Conservation (phyloP, 495 filamentous ascomycete species). For the Neurospora sp. region DNA sequence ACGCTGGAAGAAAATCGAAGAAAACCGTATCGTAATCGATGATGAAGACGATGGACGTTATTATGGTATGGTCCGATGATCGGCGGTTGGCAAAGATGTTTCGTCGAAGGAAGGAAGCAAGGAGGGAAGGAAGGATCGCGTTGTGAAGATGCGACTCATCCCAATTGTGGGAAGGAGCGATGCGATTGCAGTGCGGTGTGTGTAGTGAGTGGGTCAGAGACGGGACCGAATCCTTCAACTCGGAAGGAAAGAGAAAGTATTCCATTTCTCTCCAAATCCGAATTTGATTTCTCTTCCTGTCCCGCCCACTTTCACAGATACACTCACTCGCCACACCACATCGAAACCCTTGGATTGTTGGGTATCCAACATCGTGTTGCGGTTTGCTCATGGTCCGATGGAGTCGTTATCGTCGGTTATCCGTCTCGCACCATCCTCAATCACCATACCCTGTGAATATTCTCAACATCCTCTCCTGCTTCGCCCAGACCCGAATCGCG, state of each 20-base stretch:
- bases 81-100: background rate
- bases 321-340: background rate
- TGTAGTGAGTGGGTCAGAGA: background rate
- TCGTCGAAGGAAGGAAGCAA: background rate
- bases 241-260: background rate
- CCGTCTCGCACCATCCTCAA: background rate
- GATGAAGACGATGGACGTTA: background rate
- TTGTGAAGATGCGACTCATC: background rate
- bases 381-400: background rate
- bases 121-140: background rate
- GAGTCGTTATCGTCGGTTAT: background rate
- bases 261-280: background rate
- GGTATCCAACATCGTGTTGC: background rate
- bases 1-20: slow-evolving; percentile 1
- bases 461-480: slow-evolving; percentile 4
- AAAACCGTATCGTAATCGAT: background rate
- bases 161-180: background rate
- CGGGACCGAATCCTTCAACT: background rate
- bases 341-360: background rate
- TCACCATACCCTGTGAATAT: background rate
- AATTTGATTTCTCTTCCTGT: background rate
- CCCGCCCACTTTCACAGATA: background rate
- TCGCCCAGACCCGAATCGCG: slow-evolving; percentile 1
- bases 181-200: background rate
- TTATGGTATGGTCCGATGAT: background rate